phyloP scores from a whole-genome alignment of 345 rosid species.

The Pelargonium nanum region DNA sequence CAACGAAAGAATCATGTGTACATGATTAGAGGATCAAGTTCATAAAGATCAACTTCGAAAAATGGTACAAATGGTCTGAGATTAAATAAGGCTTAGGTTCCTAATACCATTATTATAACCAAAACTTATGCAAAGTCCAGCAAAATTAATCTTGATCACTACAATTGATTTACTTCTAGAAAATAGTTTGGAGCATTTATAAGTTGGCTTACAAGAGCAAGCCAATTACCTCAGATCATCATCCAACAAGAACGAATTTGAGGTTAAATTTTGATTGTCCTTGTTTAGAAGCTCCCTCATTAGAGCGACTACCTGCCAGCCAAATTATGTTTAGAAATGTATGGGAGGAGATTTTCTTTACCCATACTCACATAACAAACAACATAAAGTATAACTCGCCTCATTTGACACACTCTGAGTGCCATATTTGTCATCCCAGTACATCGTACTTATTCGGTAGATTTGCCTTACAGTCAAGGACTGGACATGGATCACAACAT shows the following conservation, averaged over 20 bases:
- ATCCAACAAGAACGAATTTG: constrained; percentile 86
- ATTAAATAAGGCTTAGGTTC: too few species aligned
- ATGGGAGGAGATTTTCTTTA: neutral
- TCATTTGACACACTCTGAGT: constrained; percentile 93
- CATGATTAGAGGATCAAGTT: too few species aligned
- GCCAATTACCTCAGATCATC: constrained; percentile 77
- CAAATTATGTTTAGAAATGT: constrained; percentile 8
- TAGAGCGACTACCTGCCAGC: constrained; percentile 64
- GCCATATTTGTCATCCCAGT: constrained; percentile 97
- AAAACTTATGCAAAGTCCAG: neutral
- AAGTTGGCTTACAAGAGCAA: neutral
- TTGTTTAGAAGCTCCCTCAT: constrained; percentile 75
- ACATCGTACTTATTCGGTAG: constrained; percentile 96
- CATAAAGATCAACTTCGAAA: too few species aligned
- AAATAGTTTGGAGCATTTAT: neutral
- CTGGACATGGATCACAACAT: constrained; percentile 22
- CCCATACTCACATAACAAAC: neutral
- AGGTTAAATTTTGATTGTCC: constrained; percentile 69
- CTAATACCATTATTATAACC: too few species aligned
- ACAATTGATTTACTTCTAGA: neutral
- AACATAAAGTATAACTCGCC: constrained; percentile 34
- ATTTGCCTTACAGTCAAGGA: constrained; percentile 88
- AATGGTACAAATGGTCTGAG: too few species aligned
- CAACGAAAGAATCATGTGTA: too few species aligned
- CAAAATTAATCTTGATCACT: neutral